Base-by-base conservation (phyloP, 345 rosid species). In the Moricandia arvensis region DNA sequence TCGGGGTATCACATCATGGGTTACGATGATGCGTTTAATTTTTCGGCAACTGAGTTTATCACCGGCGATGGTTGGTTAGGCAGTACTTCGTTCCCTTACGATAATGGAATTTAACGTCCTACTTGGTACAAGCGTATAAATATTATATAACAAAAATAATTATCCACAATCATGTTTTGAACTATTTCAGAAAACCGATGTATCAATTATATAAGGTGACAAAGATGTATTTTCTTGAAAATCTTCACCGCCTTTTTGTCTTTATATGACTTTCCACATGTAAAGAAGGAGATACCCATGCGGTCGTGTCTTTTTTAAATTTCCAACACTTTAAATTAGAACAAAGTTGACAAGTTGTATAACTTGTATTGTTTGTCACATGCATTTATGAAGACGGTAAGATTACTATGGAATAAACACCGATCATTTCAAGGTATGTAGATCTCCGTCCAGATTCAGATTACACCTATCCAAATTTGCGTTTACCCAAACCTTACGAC, bases 1-100 rank as follows among this genome's bases (percentile, higher is more conserved):
- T n/a, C n/a, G n/a, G n/a, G n/a, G n/a, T n/a, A n/a, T n/a, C n/a
- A n/a, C n/a, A n/a, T 80, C 0, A 89, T 93, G 93, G 88, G n/a
- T n/a, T 85, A 88, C 26, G 68, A 84, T 47, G 91, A 81, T 37
- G 96, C 98, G 0, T 88, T 35, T 59, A 86, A 83, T 75, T 93
- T 86, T 61, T 86, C 93, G 0, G 94, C 89, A 0, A 81, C 88
- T 0, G 87, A 88, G 84, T 87, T 93, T 45, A 93, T 93, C 8
- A 62, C 84, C 1, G 90, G 90, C 4, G 86, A 87, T 63, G 87
- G 82, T 73, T 93, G 97, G 98, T 66, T 93, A 17, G 93, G 73
- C 1, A 88, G 92, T 63, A 93, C 98, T 69, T 81, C 91, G 24
- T 80, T 93, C 34, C 97, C 98, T 33, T 93, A 91, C 12, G 85